phyloP scores from a whole-genome alignment of 257 asterid species.

The Solanum pennellii region DNA sequence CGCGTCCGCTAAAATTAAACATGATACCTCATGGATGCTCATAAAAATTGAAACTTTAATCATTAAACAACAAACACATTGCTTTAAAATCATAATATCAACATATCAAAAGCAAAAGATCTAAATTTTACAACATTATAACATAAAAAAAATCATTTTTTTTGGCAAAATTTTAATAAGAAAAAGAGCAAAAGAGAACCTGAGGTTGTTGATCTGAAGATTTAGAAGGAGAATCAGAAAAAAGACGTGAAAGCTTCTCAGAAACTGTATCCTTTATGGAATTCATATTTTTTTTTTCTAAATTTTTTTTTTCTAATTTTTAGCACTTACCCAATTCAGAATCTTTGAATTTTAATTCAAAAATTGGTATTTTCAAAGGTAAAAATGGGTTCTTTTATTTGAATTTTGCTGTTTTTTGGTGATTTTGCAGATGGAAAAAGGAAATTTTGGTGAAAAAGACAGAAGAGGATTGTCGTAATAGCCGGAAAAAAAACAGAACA shows the following conservation, averaged over 20 bases:
- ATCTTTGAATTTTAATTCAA: background rate
- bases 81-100: background rate
- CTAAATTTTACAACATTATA: background rate
- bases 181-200: background rate
- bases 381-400: background rate
- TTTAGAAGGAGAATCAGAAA: constrained; percentile 64
- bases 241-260: constrained; percentile 51
- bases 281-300: constrained; percentile 28
- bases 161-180: too few species aligned
- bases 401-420: background rate
- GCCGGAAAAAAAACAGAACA: background rate
- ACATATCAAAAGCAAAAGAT: constrained; percentile 5
- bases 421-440: background rate
- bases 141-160: background rate
- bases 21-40: background rate
- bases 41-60: background rate
- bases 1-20: background rate
- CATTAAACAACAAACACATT: background rate
- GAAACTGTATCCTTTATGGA: constrained; percentile 60
- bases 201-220: constrained; percentile 33
- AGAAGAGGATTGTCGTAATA: background rate
- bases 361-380: background rate
- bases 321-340: background rate
- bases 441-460: background rate
- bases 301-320: background rate